These are phyloP conservation scores for Rubia balearica DNA, from an alignment of 305 asterid species.

Conservation along the genomic window DNA sequence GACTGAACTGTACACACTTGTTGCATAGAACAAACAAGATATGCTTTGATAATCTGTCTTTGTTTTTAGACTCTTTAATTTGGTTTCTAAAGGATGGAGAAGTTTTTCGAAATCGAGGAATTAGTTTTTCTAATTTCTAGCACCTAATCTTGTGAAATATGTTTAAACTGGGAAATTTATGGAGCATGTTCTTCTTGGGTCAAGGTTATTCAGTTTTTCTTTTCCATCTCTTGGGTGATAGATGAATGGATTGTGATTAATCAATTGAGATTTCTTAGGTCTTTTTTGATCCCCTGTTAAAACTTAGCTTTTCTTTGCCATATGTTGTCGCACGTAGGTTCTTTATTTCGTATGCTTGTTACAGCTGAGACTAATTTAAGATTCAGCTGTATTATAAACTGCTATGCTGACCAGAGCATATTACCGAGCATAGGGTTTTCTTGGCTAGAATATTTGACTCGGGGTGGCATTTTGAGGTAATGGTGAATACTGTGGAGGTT, in stretches of 20 bases:
- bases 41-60: background rate
- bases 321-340: background rate
- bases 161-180: background rate
- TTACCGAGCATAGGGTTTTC: background rate
- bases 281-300: background rate
- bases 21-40: too few species aligned
- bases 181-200: background rate
- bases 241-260: background rate
- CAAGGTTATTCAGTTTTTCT: background rate
- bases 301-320: background rate
- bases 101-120: background rate
- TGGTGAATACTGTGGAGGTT: background rate
- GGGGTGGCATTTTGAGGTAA: background rate
- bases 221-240: background rate
- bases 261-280: background rate
- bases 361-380: background rate
- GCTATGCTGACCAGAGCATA: background rate
- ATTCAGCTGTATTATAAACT: constrained; percentile 1
- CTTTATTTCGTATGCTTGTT: background rate
- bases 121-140: background rate
- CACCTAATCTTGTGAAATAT: background rate
- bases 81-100: background rate
- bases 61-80: background rate
- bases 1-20: background rate
- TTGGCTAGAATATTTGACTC: background rate